Evolutionary conservation across 441 rosid species (phyloP).

Genomic region (Isatis lusitanica): DNA sequence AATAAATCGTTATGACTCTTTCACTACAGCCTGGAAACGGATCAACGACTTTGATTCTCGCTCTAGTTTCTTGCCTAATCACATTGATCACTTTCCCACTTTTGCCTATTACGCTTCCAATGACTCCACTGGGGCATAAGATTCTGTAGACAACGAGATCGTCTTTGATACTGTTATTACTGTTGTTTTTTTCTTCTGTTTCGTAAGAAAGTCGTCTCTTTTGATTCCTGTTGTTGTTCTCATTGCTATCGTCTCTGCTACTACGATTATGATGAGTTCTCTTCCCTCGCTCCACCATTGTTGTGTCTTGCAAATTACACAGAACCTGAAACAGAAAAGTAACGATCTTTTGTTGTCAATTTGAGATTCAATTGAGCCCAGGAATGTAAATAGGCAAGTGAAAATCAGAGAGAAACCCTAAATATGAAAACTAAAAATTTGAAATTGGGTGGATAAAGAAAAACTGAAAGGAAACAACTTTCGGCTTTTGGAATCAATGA

Average conservation of each 20-base stretch:
- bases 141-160: slow-evolving; percentile 73
- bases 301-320: neutral
- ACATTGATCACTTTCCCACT: slow-evolving; percentile 84
- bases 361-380: neutral
- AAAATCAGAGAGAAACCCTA: neutral
- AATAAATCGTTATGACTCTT: slow-evolving; percentile 75
- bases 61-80: slow-evolving; percentile 87
- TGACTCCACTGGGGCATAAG: slow-evolving; percentile 82
- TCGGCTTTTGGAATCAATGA: neutral
- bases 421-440: neutral
- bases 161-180: slow-evolving; percentile 34
- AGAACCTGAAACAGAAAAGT: slow-evolving; percentile 22
- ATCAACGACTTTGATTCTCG: slow-evolving; percentile 89
- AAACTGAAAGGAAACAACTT: neutral
- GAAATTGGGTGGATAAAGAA: slow-evolving; percentile 10
- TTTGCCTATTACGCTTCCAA: slow-evolving; percentile 97
- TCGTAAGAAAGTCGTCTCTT: slow-evolving; percentile 64
- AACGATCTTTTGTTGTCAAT: neutral
- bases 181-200: slow-evolving; percentile 46
- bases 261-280: slow-evolving; percentile 49
- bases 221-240: slow-evolving; percentile 46
- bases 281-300: slow-evolving; percentile 84
- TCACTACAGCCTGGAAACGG: slow-evolving; percentile 76
- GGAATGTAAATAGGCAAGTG: neutral
- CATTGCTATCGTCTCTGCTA: slow-evolving; percentile 45